A percentile compares a stretch with the other conserved stretches of the same genome.
These are phyloP conservation scores for Phymatotrichopsis omnivora DNA, from an alignment of 2,329 filamentous ascomycete species.

Conservation along the genomic window DNA sequence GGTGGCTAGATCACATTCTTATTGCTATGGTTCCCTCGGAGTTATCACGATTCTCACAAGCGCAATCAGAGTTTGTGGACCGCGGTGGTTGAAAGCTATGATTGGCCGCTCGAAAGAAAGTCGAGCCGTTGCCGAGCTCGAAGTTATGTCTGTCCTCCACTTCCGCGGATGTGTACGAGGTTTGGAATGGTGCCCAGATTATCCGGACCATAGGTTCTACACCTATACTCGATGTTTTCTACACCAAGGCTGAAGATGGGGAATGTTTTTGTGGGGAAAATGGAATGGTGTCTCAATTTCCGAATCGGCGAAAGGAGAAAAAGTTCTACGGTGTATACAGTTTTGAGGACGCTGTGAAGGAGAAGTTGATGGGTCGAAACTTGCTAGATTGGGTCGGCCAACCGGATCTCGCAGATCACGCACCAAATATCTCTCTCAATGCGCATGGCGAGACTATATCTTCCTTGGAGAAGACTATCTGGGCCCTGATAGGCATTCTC, in stretches of 20 bases:
- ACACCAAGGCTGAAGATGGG: neutral
- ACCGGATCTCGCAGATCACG: no score
- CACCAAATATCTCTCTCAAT: constrained; percentile 28
- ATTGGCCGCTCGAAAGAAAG: constrained; percentile 29
- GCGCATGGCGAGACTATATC: constrained; percentile 6
- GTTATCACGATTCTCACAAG: constrained; percentile 30
- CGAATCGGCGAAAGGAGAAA: no score
- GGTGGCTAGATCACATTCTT: constrained; percentile 36
- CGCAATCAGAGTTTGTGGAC: constrained; percentile 31
- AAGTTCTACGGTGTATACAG: constrained; percentile 1
- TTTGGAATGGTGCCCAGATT: constrained; percentile 35
- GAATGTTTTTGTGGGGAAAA: no score
- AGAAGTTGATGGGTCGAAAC: neutral
- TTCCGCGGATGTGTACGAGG: constrained; percentile 33
- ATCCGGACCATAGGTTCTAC: neutral
- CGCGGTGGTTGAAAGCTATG: constrained; percentile 19
- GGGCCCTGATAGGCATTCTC: constrained; percentile 1
- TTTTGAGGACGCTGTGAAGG: neutral
- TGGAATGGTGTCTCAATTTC: no score
- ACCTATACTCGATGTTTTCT: neutral
- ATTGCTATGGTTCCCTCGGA: constrained; percentile 30
- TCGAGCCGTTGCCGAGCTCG: constrained; percentile 25
- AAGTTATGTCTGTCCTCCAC: constrained; percentile 33
- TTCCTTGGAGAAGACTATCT: constrained; percentile 3
- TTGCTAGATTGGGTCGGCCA: neutral